A percentile compares a stretch with the other conserved stretches of the same genome.
Evolutionary conservation across 805 yeast species (phyloP).

Genomic region (Pichia kluyveri): DNA sequence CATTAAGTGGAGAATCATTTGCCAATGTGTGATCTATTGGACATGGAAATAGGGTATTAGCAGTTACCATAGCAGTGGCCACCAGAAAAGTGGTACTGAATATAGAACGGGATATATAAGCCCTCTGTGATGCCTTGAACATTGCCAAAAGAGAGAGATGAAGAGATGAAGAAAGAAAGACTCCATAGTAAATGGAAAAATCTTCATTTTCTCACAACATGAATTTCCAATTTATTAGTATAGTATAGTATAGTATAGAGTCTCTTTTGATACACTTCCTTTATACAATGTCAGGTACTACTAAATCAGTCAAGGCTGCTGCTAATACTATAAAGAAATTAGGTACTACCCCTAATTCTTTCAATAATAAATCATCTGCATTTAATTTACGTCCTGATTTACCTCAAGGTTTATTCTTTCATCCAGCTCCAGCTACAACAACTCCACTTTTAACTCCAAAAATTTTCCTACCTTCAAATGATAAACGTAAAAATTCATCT

Average conservation of each 20-base stretch:
- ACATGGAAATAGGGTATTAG: slow-evolving; percentile 29
- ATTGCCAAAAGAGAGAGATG: slow-evolving; percentile 19
- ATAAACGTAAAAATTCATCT: slow-evolving; percentile 20
- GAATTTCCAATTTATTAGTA: too few species aligned
- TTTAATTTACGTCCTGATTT: slow-evolving; percentile 27
- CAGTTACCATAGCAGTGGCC: slow-evolving; percentile 42
- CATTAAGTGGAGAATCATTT: slow-evolving; percentile 17
- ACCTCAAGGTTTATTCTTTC: slow-evolving; percentile 27
- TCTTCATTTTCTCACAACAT: too few species aligned
- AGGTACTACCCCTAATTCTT: slow-evolving; percentile 28
- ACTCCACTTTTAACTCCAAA: slow-evolving; percentile 27
- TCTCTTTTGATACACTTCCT: background rate
- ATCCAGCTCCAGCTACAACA: slow-evolving; percentile 29
- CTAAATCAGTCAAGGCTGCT: background rate
- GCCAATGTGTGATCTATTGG: slow-evolving; percentile 33
- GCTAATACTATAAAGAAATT: slow-evolving; percentile 9
- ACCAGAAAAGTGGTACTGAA: slow-evolving; percentile 70
- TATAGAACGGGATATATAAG: slow-evolving; percentile 50
- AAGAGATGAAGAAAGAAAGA: too few species aligned
- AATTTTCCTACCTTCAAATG: slow-evolving; percentile 26
- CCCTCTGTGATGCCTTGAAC: slow-evolving; percentile 52
- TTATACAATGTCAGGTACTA: background rate
- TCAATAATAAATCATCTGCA: slow-evolving; percentile 28
- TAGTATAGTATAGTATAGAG: too few species aligned
- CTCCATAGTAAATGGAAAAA: too few species aligned